Conservation (phyloP, 1,139 yeast genomes). For the Kurtzmaniella quercitrusa region DNA sequence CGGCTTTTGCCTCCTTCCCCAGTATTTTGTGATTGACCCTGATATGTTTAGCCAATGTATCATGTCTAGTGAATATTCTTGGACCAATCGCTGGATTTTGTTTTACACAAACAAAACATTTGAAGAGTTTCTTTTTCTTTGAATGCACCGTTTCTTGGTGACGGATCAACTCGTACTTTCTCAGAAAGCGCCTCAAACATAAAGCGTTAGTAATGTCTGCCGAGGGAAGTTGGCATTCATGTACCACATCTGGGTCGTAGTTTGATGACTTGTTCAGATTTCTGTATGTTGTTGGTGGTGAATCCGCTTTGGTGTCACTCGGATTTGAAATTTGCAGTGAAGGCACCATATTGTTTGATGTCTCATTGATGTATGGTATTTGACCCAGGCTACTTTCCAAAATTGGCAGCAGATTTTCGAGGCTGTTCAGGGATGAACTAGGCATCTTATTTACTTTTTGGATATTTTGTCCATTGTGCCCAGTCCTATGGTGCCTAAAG, state of each 20-base stretch:
- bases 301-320: constrained; percentile 7
- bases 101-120: constrained; percentile 81
- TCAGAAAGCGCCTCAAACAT: constrained; percentile 80
- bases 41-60: constrained; percentile 90
- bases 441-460: constrained; percentile 21
- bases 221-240: constrained; percentile 46
- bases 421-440: neutral
- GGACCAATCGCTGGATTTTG: constrained; percentile 49
- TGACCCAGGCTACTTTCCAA: neutral
- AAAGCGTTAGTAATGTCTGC: constrained; percentile 49
- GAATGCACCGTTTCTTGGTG: constrained; percentile 98
- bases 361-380: neutral
- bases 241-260: constrained; percentile 48
- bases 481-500: constrained; percentile 8
- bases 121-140: constrained; percentile 75
- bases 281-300: constrained; percentile 15
- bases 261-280: constrained; percentile 37
- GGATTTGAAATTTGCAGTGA: neutral
- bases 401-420: neutral
- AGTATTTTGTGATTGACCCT: constrained; percentile 80
- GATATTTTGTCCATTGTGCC: neutral
- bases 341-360: neutral
- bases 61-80: constrained; percentile 87
- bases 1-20: constrained; percentile 61
- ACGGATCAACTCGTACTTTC: constrained; percentile 91